A percentile compares a stretch with the other conserved stretches of the same genome.
These are phyloP conservation scores for Calvatia gigantea DNA, from an alignment of 768 basidiomycete genomes.

Conservation along the genomic window DNA sequence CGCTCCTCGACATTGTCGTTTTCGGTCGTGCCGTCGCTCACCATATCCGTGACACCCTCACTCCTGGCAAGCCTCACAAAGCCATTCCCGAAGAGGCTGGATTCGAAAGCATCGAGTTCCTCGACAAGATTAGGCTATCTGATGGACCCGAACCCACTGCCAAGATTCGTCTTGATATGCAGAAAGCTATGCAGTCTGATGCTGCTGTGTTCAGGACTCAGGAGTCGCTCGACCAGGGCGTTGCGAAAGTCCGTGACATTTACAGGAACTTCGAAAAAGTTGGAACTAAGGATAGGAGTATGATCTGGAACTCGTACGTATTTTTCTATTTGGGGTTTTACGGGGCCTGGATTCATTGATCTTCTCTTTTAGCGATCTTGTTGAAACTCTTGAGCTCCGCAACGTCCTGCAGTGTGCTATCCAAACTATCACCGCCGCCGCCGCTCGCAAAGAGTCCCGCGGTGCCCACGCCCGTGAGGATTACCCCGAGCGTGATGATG, in stretches of 20 bases:
- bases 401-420: conserved; percentile 94
- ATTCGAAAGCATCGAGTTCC: conserved; percentile 74
- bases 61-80: conserved; percentile 90
- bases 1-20: conserved; percentile 96
- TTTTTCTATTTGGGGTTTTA: neutral
- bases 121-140: conserved; percentile 82
- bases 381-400: conserved; percentile 96
- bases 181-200: conserved; percentile 98
- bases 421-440: conserved; percentile 91
- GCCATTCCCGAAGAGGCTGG: conserved; percentile 84
- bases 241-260: conserved; percentile 78
- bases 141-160: conserved; percentile 84
- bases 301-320: conserved; percentile 99
- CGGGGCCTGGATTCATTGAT: conserved; percentile 3
- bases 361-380: conserved; percentile 72
- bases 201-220: conserved; percentile 98
- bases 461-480: conserved; percentile 99
- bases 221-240: conserved; percentile 86
- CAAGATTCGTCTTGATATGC: conserved; percentile 91
- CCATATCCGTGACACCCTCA: conserved; percentile 90
- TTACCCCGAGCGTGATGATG: conserved; percentile 97
- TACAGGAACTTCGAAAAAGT: conserved; percentile 89
- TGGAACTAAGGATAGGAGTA: conserved; percentile 95
- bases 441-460: conserved; percentile 94
- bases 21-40: conserved; percentile 99